Percentiles rank a stretch among this genome's conserved stretches.
phyloP scores from a whole-genome alignment of 306 rosid genomes.

The Sindora glabra region DNA sequence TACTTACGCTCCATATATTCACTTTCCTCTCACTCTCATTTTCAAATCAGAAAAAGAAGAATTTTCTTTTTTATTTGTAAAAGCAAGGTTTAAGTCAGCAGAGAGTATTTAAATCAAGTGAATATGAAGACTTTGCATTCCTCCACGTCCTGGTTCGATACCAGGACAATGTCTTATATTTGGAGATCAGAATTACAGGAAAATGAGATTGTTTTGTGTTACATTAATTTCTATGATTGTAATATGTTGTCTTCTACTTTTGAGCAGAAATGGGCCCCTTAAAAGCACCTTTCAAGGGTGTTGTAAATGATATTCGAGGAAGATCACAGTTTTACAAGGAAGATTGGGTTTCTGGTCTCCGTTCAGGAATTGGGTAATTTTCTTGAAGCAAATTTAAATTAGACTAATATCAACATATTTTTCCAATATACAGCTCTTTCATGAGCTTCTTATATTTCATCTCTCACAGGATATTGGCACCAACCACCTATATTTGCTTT shows the following conservation, averaged over 20 bases:
- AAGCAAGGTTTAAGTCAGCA: no score
- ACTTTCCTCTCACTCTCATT: no score
- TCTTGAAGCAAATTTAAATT: not conserved
- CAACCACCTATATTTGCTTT: slow-evolving; percentile 66
- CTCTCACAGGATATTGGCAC: slow-evolving; percentile 59
- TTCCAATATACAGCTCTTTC: not conserved
- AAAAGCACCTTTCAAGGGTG: slow-evolving; percentile 57
- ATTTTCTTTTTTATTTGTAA: no score
- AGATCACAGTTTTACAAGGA: slow-evolving; percentile 58
- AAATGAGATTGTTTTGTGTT: no score
- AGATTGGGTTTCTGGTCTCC: slow-evolving; percentile 61
- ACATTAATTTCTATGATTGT: no score
- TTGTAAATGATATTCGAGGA: slow-evolving; percentile 45
- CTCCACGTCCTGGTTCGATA: no score
- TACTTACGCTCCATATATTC: no score
- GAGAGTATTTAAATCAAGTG: no score
- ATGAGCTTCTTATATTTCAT: not conserved
- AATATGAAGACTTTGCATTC: no score
- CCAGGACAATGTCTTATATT: no score
- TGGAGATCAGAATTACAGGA: no score
- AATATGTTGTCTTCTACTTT: not conserved
- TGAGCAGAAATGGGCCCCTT: slow-evolving; percentile 42
- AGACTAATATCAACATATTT: not conserved
- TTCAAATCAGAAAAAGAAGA: no score
- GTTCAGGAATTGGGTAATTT: slow-evolving; percentile 60